Evolutionary conservation across 1,139 yeast species (phyloP).

Genomic region (Magnusiomyces suaveolens): DNA sequence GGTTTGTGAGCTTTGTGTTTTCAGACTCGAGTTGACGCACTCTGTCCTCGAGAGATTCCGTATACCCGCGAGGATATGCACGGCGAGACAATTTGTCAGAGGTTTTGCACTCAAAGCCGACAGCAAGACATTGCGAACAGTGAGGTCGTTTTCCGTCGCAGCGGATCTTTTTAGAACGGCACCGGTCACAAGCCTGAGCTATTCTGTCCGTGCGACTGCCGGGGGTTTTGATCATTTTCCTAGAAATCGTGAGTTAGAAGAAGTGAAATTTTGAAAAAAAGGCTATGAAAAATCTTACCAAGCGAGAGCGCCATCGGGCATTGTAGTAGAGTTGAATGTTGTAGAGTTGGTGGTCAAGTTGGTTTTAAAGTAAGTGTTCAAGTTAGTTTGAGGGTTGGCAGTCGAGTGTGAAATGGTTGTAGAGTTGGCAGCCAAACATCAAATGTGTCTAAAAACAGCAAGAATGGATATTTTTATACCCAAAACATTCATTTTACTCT

Average conservation of each 20-base stretch:
- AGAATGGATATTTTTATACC: too few relatives aligned
- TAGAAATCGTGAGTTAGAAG: too few relatives aligned
- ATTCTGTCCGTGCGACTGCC: conserved; percentile 49
- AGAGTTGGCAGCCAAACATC: not conserved
- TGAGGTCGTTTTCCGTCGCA: conserved; percentile 55
- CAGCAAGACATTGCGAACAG: conserved; percentile 57
- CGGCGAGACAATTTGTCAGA: conserved; percentile 62
- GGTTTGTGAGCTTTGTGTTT: conserved; percentile 40
- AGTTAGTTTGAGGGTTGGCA: conserved; percentile 1
- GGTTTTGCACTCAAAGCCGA: conserved; percentile 64
- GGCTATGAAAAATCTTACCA: conserved; percentile 9
- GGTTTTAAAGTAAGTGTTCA: too few relatives aligned
- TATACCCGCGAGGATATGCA: conserved; percentile 67
- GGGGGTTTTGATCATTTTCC: conserved; percentile 54
- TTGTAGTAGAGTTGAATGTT: conserved; percentile 18
- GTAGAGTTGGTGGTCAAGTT: conserved; percentile 24
- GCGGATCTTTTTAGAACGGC: conserved; percentile 68
- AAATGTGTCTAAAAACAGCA: not conserved
- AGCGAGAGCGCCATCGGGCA: conserved; percentile 18
- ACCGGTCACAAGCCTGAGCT: conserved; percentile 83
- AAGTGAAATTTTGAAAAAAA: too few relatives aligned
- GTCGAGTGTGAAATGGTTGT: too few relatives aligned
- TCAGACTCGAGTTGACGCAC: conserved; percentile 56
- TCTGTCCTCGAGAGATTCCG: conserved; percentile 58
- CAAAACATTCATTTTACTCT: too few relatives aligned